These are phyloP conservation scores for Vitis rotundifolia DNA, from an alignment of 164 flowering plant genomes.

Conservation along the genomic window DNA sequence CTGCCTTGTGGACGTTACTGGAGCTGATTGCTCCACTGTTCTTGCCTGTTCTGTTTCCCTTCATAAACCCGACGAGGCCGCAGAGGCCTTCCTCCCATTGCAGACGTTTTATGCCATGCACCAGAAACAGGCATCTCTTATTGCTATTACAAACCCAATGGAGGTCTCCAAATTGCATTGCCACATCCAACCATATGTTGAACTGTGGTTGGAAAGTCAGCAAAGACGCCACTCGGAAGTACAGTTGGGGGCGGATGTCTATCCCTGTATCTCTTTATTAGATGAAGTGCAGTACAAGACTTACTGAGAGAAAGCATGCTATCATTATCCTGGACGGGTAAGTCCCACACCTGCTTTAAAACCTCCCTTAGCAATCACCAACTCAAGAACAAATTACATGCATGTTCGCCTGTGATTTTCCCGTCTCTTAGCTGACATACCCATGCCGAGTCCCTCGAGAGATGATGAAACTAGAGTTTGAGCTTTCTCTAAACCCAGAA, in stretches of 20 bases:
- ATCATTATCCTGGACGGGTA: too few species aligned
- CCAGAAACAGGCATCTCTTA: slow-evolving; percentile 41
- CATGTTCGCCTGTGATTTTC: too few species aligned
- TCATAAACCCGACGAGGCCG: slow-evolving; percentile 34
- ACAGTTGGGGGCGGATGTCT: slow-evolving; percentile 81
- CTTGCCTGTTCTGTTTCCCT: slow-evolving; percentile 43
- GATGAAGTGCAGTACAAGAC: slow-evolving; percentile 86
- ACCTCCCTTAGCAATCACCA: slow-evolving; percentile 97
- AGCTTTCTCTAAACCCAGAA: too few species aligned
- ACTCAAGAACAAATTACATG: slow-evolving; percentile 79
- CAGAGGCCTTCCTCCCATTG: slow-evolving; percentile 56
- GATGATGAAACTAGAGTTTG: too few species aligned
- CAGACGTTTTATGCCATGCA: slow-evolving; percentile 31
- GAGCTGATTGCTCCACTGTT: too few species aligned
- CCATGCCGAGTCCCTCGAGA: too few species aligned
- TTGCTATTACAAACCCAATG: slow-evolving; percentile 63
- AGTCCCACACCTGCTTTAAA: too few species aligned
- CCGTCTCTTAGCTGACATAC: too few species aligned
- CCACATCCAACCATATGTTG: slow-evolving; percentile 53
- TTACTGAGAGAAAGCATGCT: slow-evolving; percentile 84
- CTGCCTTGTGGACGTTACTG: too few species aligned
- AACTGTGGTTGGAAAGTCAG: slow-evolving; percentile 48
- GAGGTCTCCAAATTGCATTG: slow-evolving; percentile 52
- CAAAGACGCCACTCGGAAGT: slow-evolving; percentile 59
- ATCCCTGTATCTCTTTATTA: slow-evolving; percentile 88